Conservation (phyloP, 1,284 basidiomycete species). For the Phlebopus sp. region DNA sequence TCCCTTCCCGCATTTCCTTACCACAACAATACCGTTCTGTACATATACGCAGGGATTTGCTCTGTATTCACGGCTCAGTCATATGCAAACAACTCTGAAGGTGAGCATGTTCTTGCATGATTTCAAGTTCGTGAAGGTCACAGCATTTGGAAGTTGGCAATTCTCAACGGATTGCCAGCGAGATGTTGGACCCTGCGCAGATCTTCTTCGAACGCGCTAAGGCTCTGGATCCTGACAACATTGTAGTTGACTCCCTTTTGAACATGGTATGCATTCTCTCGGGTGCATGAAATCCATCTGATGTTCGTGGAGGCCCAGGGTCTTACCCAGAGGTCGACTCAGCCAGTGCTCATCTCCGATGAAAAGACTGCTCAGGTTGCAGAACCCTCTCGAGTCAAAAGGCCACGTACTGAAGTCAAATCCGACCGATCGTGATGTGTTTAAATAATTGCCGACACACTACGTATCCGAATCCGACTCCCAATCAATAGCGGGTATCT, state of each 20-base stretch:
- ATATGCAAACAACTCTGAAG: conserved; percentile 3
- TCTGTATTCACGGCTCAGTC: conserved; percentile 58
- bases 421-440: conserved; percentile 1
- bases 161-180: conserved; percentile 16
- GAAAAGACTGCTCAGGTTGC: conserved; percentile 36
- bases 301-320: conserved; percentile 19
- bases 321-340: conserved; percentile 9
- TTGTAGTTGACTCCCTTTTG: conserved; percentile 47
- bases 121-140: background rate
- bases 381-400: conserved; percentile 21
- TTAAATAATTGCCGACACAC: background rate
- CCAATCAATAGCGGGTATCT: conserved; percentile 52
- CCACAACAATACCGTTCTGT: conserved; percentile 74
- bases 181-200: conserved; percentile 55
- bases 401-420: conserved; percentile 11
- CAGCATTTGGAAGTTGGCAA: background rate
- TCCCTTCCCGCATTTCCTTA: conserved; percentile 85
- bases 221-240: conserved; percentile 56
- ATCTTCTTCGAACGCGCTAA: conserved; percentile 62
- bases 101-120: background rate
- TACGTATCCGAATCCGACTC: conserved; percentile 47
- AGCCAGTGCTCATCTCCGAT: conserved; percentile 39
- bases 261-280: conserved; percentile 41
- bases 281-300: conserved; percentile 4
- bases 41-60: conserved; percentile 79